Evolutionary conservation across 1,284 basidiomycete genomes (phyloP), one percentile per base, ranked within the genome.

Genomic region (Fomitiporia mediterranea): DNA sequence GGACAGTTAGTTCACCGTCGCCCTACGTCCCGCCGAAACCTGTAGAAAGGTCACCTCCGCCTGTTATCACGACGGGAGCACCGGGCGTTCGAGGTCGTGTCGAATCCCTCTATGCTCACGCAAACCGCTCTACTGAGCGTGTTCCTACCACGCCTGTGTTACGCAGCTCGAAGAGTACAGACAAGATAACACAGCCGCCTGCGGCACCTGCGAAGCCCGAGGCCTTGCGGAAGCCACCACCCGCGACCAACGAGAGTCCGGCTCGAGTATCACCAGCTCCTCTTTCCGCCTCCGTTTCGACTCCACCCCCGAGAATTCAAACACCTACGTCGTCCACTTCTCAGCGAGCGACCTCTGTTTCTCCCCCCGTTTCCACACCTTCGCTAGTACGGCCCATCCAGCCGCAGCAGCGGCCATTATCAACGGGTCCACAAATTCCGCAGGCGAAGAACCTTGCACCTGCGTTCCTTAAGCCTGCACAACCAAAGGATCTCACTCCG

Each of bases 401-500:
- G 55, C 82, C 82, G 3, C 69, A 74, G 27, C 75, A 77, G 1
- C 75, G 77, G 37, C 63, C 66, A 38, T 50, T 32, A 30, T 59
- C 56, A 23, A 57, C n/a, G 25, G 70, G 70, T 3, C 79, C 83
- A 4, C 76, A 80, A 53, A 70, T 80, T 51, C 68, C 78, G 35
- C 55, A 73, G 23, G 74, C 78, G 32, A 61, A 69, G 23, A 69
- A 69, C 27, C 67, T 77, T 17, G 82, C 84, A 6, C 78, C 82
- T 3, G 82, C 79, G 2, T 89, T 88, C 64, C 69, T 83, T 17
- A 80, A 79, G 48, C 72, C 77, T 0, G 72, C 80, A 2, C 63
- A 75, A 3, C 67, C 74, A 49, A 91, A 90, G 64, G 87, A 89
- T 51, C 79, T 81, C 3, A 89, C 88, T 1, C 89, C 89, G 2